Conservation (phyloP, 2,329 filamentous ascomycete species). For the Ascochyta clinopodiicola region DNA sequence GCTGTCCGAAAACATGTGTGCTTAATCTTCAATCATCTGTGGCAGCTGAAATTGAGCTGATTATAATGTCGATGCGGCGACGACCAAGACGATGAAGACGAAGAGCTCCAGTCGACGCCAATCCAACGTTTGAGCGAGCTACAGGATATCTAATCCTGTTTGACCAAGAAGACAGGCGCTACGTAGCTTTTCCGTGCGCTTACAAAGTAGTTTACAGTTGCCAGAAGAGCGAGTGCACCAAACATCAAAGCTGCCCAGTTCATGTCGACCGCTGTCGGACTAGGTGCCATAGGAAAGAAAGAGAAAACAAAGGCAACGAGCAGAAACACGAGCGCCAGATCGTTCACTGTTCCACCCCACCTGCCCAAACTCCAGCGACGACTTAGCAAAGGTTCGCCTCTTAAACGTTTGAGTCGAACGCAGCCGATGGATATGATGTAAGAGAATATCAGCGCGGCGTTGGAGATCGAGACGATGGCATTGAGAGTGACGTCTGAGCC, state of each 20-base stretch:
- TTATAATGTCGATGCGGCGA: not conserved
- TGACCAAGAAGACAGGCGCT: slow-evolving; percentile 21
- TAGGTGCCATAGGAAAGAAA: slow-evolving; percentile 50
- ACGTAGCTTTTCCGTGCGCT: slow-evolving; percentile 22
- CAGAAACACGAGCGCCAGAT: slow-evolving; percentile 44
- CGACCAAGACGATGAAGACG: not conserved
- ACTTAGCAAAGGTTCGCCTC: slow-evolving; percentile 28
- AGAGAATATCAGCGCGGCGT: slow-evolving; percentile 39
- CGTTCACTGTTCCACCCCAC: slow-evolving; percentile 48
- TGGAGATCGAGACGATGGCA: slow-evolving; percentile 47
- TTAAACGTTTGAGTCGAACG: slow-evolving; percentile 36
- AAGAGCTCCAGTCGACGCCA: not conserved
- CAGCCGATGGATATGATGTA: slow-evolving; percentile 43
- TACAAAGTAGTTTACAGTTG: slow-evolving; percentile 22
- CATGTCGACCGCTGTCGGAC: slow-evolving; percentile 45
- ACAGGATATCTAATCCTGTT: slow-evolving; percentile 9
- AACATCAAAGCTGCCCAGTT: slow-evolving; percentile 57
- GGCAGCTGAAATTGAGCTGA: no score
- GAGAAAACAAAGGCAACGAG: slow-evolving; percentile 47
- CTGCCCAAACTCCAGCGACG: slow-evolving; percentile 48
- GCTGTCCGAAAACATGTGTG: not conserved
- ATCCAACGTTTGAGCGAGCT: no score
- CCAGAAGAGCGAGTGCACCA: slow-evolving; percentile 27
- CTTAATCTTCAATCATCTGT: no score
- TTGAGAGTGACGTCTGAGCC: slow-evolving; percentile 51